Percentiles rank a stretch among this genome's conserved stretches.
phyloP scores from a whole-genome alignment of 805 yeast species.

The Lipomyces sp. region DNA sequence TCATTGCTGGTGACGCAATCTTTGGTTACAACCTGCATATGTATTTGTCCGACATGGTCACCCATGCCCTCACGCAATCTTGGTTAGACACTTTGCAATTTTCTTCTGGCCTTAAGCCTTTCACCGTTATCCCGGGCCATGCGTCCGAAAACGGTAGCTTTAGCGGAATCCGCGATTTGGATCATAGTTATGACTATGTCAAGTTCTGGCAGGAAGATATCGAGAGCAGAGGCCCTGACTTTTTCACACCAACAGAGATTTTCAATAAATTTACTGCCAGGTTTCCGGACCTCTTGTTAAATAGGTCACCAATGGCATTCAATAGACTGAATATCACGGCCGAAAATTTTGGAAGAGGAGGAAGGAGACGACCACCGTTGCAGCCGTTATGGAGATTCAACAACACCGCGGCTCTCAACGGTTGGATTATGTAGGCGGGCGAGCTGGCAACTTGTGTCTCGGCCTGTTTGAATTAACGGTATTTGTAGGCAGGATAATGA shows the following conservation, averaged over 20 bases:
- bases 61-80: background rate
- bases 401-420: background rate
- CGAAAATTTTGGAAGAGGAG: slow-evolving; percentile 3
- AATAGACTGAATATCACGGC: background rate
- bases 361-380: background rate
- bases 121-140: background rate
- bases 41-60: background rate
- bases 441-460: too few relatives aligned
- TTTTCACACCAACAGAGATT: background rate
- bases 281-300: background rate
- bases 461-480: too few relatives aligned
- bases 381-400: background rate
- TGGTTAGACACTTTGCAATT: background rate
- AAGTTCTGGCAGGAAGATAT: background rate
- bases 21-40: background rate
- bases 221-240: background rate
- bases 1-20: background rate
- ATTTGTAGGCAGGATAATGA: too few relatives aligned
- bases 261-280: background rate
- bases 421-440: background rate
- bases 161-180: background rate
- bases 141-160: background rate
- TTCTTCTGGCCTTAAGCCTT: background rate
- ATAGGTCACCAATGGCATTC: background rate
- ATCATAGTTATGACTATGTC: background rate